phyloP scores from a whole-genome alignment of 345 rosid species.

The Boechera stricta region DNA sequence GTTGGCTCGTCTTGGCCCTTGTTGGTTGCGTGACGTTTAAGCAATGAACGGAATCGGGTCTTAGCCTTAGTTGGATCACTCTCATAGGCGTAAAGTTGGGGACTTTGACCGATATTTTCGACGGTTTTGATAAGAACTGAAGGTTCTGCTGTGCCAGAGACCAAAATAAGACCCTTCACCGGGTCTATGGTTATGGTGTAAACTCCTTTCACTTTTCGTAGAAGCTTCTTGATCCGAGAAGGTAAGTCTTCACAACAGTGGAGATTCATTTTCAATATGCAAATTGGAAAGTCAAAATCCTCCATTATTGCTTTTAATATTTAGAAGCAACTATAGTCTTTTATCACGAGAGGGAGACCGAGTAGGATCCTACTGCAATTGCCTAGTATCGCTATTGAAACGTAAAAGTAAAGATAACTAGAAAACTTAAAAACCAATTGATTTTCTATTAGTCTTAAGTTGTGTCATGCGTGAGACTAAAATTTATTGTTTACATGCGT shows the following conservation, averaged over 20 bases:
- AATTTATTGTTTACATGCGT: too few relatives aligned
- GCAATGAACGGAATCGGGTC: constrained; percentile 15
- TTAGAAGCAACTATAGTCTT: not conserved
- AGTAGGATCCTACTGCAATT: not conserved
- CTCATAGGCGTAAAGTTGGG: constrained; percentile 38
- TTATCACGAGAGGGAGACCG: not conserved
- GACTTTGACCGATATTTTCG: constrained; percentile 15
- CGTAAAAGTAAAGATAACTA: not conserved
- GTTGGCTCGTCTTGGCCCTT: not conserved
- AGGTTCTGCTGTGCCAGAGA: constrained; percentile 30
- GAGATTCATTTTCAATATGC: constrained; percentile 36
- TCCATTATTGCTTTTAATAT: constrained; percentile 25
- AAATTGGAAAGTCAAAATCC: constrained; percentile 33
- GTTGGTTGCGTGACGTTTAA: constrained; percentile 26
- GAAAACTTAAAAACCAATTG: not conserved
- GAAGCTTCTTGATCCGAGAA: constrained; percentile 22
- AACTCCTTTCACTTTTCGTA: constrained; percentile 33
- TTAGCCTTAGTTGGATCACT: constrained; percentile 35
- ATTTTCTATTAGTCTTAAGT: not conserved
- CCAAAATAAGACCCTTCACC: constrained; percentile 24
- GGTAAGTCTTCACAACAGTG: constrained; percentile 22
- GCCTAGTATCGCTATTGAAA: not conserved
- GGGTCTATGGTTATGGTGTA: constrained; percentile 36
- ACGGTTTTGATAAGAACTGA: constrained; percentile 18
- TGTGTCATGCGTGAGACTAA: too few relatives aligned